A percentile compares a stretch with the other conserved stretches of the same genome.
Conservation (phyloP, 176 grass and related monocot species). For the Raddia distichophylla region DNA sequence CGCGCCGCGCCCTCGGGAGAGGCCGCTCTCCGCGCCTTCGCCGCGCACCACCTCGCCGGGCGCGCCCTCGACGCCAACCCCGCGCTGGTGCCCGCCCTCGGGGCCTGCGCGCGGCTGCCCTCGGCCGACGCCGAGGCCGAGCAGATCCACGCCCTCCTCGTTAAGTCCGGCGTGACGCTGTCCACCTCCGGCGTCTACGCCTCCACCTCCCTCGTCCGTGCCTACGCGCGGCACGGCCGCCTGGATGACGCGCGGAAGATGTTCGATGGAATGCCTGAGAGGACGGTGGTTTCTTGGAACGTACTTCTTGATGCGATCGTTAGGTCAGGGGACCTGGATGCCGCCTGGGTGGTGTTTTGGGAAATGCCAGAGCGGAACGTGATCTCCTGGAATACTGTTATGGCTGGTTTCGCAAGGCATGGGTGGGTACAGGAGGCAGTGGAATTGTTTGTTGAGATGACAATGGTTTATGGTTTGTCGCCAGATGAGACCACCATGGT, state of each 20-base stretch:
- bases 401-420: conserved; percentile 32
- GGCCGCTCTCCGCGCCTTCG: conserved; percentile 42
- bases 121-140: conserved; percentile 34
- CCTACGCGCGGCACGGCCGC: conserved; percentile 41
- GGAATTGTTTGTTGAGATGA: conserved; percentile 54
- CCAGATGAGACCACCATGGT: conserved; percentile 52
- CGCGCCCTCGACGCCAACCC: conserved; percentile 38
- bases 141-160: conserved; percentile 57
- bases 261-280: conserved; percentile 50
- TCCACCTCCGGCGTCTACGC: conserved; percentile 34
- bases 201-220: conserved; percentile 45
- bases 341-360: conserved; percentile 42
- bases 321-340: conserved; percentile 42
- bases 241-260: conserved; percentile 47
- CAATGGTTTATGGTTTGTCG: conserved; percentile 28
- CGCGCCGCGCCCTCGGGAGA: conserved; percentile 10
- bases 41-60: conserved; percentile 31
- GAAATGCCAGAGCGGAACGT: conserved; percentile 51
- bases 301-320: conserved; percentile 50
- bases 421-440: conserved; percentile 45
- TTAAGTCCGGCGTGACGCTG: conserved; percentile 39
- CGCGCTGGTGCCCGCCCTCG: conserved; percentile 44
- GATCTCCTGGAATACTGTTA: conserved; percentile 59
- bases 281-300: conserved; percentile 57
- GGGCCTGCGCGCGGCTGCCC: conserved; percentile 47